phyloP scores from a whole-genome alignment of 768 basidiomycete species.

The Psilocybe azurescens region DNA sequence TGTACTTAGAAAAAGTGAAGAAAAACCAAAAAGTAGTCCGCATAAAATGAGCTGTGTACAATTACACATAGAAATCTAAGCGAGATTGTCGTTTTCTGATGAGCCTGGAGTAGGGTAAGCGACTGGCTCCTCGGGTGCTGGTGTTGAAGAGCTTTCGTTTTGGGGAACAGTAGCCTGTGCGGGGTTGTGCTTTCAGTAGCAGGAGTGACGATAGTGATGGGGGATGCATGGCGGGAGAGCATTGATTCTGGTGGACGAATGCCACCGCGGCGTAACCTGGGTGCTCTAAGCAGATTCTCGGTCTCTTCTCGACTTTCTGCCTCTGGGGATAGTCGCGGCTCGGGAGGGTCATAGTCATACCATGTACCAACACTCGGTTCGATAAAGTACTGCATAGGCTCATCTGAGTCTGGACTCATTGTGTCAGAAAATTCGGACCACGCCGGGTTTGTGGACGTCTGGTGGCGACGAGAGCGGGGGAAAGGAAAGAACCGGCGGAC shows the following conservation, averaged over 20 bases:
- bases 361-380: slow-evolving; percentile 7
- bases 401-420: slow-evolving; percentile 20
- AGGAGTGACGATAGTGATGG: slow-evolving; percentile 22
- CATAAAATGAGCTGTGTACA: slow-evolving; percentile 11
- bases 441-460: slow-evolving; percentile 27
- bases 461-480: slow-evolving; percentile 49
- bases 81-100: slow-evolving; percentile 44
- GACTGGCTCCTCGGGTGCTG: slow-evolving; percentile 31
- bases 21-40: slow-evolving; percentile 13
- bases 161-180: slow-evolving; percentile 13
- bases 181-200: slow-evolving; percentile 16
- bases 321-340: slow-evolving; percentile 15
- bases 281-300: slow-evolving; percentile 30
- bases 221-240: slow-evolving; percentile 52
- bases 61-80: slow-evolving; percentile 26
- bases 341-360: slow-evolving; percentile 14
- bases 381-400: slow-evolving; percentile 12
- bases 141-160: neutral
- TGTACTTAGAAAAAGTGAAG: neutral
- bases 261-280: slow-evolving; percentile 71
- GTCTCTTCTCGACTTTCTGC: slow-evolving; percentile 25
- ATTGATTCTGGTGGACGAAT: slow-evolving; percentile 68
- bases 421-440: slow-evolving; percentile 30
- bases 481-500: slow-evolving; percentile 64
- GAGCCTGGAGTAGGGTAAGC: slow-evolving; percentile 58